Base-by-base conservation (phyloP, 1,284 basidiomycete genomes). In the Apiotrichum mycotoxinovorans region DNA sequence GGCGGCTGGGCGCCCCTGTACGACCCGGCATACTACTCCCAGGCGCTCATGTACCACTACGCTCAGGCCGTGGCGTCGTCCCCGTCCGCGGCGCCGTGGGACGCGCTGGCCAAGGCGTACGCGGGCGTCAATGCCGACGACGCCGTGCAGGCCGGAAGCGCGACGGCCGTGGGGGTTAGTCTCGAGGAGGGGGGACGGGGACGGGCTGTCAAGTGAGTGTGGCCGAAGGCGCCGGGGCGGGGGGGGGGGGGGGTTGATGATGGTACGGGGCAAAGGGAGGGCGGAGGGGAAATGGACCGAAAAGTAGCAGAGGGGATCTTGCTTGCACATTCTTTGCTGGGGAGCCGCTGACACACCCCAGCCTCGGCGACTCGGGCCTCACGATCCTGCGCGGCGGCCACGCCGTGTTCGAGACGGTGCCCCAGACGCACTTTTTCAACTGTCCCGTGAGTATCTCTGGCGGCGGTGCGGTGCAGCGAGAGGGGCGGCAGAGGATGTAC, bases 1-100 rank as follows among this genome's bases (percentile, higher is more conserved):
- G 82, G 82, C 26, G 81, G 82, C 23, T 83, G 82, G 82, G 76
- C 78, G 7, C 78, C 76, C 15, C 77, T 77, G 14, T 72, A 79
- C 54, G 82, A 83, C 63, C 81, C 81, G 1, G 76, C 79, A 0
- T 72, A 81, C 20, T 83, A 82, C 68, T 75, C 79, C 14, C 80
- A 79, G 58, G 70, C 77, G 4, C 70, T 81, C 15, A 78, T 80
- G 74, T 80, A 76, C 63, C 75, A 80, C 68, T 77, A 79, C 44
- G 61, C 71, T 47, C 54, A 68, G 56, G 64, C 70, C 1, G 65
- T 66, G 22, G 47, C 52, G 12, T 57, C 58, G 34, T 66, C 58
- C 25, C 69, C 65, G 2, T 64, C 64, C 25, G 23, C 63, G 7
- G 59, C 65, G 17, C 74, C 78, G 9, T 61, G 62, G 48, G 69